Percentiles rank a stretch among this genome's conserved stretches.
phyloP scores from a whole-genome alignment of 1,284 basidiomycete genomes.

The Ceratobasidium sp. region DNA sequence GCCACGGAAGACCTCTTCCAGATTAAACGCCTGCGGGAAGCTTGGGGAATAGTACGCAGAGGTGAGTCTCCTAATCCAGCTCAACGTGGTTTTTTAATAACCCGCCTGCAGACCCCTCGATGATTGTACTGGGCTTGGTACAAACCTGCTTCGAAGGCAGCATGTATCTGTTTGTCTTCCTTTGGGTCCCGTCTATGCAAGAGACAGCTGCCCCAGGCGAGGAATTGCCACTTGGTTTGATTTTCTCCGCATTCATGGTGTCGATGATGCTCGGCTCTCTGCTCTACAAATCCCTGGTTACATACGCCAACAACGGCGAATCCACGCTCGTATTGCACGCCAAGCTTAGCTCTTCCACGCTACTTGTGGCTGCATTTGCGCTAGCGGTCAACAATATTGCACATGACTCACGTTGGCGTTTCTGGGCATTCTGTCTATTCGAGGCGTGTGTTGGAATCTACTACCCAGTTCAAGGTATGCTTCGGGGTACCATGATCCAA shows the following conservation, averaged over 20 bases:
- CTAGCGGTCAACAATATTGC: conserved; percentile 68
- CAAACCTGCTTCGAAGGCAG: conserved; percentile 85
- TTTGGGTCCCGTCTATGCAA: conserved; percentile 81
- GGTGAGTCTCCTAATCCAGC: conserved; percentile 59
- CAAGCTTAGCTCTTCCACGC: conserved; percentile 74
- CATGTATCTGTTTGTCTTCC: conserved; percentile 86
- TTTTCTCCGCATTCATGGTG: conserved; percentile 83
- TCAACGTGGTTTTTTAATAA: conserved; percentile 27
- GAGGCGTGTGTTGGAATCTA: conserved; percentile 84
- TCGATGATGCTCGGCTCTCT: conserved; percentile 83
- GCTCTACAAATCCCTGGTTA: conserved; percentile 70
- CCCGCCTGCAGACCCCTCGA: conserved; percentile 64
- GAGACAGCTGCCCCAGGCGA: conserved; percentile 63
- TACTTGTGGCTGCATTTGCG: conserved; percentile 69
- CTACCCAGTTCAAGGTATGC: conserved; percentile 82
- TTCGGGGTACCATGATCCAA: conserved; percentile 75
- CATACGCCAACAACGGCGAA: conserved; percentile 56
- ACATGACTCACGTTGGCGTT: conserved; percentile 65
- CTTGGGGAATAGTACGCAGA: conserved; percentile 69
- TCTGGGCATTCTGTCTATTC: conserved; percentile 80
- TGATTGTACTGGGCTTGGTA: conserved; percentile 76
- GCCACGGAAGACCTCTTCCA: conserved; percentile 63
- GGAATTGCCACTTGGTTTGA: conserved; percentile 75
- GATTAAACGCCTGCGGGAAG: conserved; percentile 66
- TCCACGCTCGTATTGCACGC: conserved; percentile 68